Evolutionary conservation across 176 grass and related monocot genomes (phyloP).

Genomic region (Tillandsia fasciculata): DNA sequence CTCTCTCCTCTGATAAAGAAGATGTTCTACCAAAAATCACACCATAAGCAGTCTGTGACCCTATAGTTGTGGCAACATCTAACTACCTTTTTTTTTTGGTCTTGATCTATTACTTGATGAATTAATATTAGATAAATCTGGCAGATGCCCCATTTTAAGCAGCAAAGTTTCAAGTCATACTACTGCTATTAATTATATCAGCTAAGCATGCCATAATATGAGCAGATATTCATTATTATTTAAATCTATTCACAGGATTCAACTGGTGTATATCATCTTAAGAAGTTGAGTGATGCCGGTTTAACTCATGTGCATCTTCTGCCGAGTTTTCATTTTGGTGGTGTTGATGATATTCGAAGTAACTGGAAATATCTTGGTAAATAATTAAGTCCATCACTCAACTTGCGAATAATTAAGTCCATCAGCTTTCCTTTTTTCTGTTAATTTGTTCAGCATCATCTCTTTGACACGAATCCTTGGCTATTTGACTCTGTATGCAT

Average conservation of each 20-base stretch:
- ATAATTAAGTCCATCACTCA: slow-evolving; percentile 18
- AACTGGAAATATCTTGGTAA: slow-evolving; percentile 86
- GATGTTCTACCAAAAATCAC: too few relatives aligned
- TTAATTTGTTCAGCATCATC: neutral
- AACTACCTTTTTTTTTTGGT: too few relatives aligned
- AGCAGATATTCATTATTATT: neutral
- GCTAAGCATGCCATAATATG: neutral
- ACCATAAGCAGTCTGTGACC: too few relatives aligned
- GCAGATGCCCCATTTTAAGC: too few relatives aligned
- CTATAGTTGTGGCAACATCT: too few relatives aligned
- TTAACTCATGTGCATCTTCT: slow-evolving; percentile 89
- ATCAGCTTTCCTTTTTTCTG: neutral
- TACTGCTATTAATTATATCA: neutral
- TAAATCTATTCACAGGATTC: slow-evolving; percentile 39
- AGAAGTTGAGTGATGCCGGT: slow-evolving; percentile 60
- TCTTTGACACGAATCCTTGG: neutral
- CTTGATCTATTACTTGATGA: too few relatives aligned
- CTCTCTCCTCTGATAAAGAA: too few relatives aligned
- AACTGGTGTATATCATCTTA: slow-evolving; percentile 47
- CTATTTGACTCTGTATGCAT: too few relatives aligned
- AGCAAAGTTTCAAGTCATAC: neutral
- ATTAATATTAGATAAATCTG: too few relatives aligned
- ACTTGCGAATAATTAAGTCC: slow-evolving; percentile 2
- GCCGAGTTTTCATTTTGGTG: slow-evolving; percentile 80
- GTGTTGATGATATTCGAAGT: slow-evolving; percentile 63